Percentiles rank a stretch among this genome's conserved stretches.
Evolutionary conservation across 1,139 yeast genomes (phyloP).

Genomic region (Pichia sp.): DNA sequence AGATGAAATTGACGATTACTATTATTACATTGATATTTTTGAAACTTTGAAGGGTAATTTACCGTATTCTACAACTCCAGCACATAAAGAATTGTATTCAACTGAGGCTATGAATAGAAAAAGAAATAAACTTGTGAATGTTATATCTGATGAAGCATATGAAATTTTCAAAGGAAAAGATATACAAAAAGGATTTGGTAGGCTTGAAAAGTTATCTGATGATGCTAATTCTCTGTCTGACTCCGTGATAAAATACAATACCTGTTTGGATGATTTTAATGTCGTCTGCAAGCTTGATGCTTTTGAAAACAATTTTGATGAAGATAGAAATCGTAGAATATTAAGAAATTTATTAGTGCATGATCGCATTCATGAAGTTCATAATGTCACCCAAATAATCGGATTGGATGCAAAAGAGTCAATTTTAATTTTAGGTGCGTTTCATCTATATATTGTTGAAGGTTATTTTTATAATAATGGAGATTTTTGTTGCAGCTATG

Average conservation of each 20-base stretch:
- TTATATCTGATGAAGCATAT: constrained; percentile 9
- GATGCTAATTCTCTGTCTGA: constrained; percentile 47
- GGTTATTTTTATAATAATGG: constrained; percentile 51
- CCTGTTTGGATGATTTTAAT: constrained; percentile 4
- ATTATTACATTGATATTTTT: constrained; percentile 45
- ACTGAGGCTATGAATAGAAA: constrained; percentile 65
- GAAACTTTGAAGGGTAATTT: constrained; percentile 37
- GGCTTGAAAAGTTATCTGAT: not conserved
- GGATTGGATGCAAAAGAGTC: constrained; percentile 74
- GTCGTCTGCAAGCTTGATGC: constrained; percentile 28
- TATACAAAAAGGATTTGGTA: not conserved
- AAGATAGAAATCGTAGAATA: constrained; percentile 69
- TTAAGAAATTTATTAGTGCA: constrained; percentile 60
- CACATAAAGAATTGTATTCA: constrained; percentile 48
- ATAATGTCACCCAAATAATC: constrained; percentile 68
- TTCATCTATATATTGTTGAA: constrained; percentile 60
- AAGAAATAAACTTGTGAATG: constrained; percentile 44
- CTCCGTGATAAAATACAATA: constrained; percentile 2
- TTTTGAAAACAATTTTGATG: constrained; percentile 43
- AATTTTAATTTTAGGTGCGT: constrained; percentile 58
- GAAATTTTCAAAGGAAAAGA: not conserved
- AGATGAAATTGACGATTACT: constrained; percentile 56
- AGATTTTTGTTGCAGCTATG: constrained; percentile 62
- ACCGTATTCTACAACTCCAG: constrained; percentile 19
- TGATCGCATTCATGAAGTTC: constrained; percentile 63